Percentiles rank a stretch among this genome's conserved stretches.
Conservation (phyloP, 768 basidiomycete genomes). For the Mrakia frigida region DNA sequence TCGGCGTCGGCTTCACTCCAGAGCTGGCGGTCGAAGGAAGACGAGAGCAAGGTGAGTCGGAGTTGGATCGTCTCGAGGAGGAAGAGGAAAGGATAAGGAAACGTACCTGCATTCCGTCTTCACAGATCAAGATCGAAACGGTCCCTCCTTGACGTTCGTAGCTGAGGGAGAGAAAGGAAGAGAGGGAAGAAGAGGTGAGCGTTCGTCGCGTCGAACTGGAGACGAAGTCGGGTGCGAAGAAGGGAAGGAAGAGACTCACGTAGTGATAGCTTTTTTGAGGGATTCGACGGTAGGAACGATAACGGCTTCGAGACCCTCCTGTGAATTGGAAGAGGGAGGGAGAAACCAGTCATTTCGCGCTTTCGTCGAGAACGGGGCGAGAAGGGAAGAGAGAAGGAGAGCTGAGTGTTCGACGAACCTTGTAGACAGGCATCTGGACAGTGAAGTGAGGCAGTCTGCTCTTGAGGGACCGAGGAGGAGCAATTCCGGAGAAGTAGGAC, state of each 20-base stretch:
- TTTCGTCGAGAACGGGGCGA: not conserved
- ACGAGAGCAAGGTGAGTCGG: not conserved
- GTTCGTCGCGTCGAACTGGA: not conserved
- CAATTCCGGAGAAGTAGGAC: slow-evolving; percentile 39
- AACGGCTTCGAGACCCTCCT: slow-evolving; percentile 37
- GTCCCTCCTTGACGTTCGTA: slow-evolving; percentile 82
- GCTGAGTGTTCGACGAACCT: slow-evolving; percentile 14
- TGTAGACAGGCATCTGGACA: slow-evolving; percentile 37
- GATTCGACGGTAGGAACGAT: slow-evolving; percentile 47
- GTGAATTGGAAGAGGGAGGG: not conserved
- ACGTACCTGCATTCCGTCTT: slow-evolving; percentile 69
- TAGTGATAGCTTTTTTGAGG: slow-evolving; percentile 78
- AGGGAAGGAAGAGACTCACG: slow-evolving; percentile 37
- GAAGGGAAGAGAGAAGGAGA: not conserved
- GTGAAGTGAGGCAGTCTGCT: slow-evolving; percentile 32
- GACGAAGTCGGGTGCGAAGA: not conserved
- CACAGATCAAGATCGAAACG: slow-evolving; percentile 71
- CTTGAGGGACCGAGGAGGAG: slow-evolving; percentile 22
- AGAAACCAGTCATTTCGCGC: not conserved
- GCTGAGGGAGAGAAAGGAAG: not conserved
- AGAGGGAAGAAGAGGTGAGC: not conserved
- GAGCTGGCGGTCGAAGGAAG: slow-evolving; percentile 10
- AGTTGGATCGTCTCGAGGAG: not conserved
- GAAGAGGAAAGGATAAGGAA: not conserved
- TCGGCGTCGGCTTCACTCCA: slow-evolving; percentile 56